These are phyloP conservation scores for Spiraea crenata DNA, from an alignment of 331 rosid genomes.

Conservation along the genomic window DNA sequence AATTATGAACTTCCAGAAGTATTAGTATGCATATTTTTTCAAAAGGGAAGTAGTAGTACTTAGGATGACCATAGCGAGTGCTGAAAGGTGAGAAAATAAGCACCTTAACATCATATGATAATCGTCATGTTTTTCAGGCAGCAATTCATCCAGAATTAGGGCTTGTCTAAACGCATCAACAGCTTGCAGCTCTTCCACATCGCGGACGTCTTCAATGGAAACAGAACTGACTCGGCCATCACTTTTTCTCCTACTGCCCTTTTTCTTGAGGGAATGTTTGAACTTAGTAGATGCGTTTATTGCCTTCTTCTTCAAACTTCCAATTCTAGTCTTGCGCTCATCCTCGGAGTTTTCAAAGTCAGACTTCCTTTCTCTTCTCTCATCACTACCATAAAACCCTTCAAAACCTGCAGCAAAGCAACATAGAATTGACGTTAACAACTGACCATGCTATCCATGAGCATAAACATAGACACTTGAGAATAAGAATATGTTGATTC, in stretches of 20 bases:
- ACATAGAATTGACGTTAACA: conserved; percentile 7
- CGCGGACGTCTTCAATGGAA: conserved; percentile 92
- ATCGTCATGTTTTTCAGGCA: conserved; percentile 78
- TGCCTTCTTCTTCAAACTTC: conserved; percentile 91
- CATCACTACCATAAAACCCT: conserved; percentile 94
- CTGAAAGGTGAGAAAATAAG: conserved; percentile 5
- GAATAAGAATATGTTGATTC: not conserved
- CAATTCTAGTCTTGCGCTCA: conserved; percentile 85
- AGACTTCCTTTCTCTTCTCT: conserved; percentile 81
- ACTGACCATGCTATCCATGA: not conserved
- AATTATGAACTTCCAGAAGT: not conserved
- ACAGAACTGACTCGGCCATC: conserved; percentile 97
- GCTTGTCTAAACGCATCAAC: conserved; percentile 82
- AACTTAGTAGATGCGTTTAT: conserved; percentile 85
- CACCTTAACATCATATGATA: conserved; percentile 94
- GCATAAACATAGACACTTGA: not conserved
- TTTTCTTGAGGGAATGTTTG: conserved; percentile 86
- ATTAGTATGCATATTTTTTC: not conserved
- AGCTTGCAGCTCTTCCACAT: conserved; percentile 77
- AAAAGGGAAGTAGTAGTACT: too few species aligned
- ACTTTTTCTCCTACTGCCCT: conserved; percentile 73
- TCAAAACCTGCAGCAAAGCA: conserved; percentile 65
- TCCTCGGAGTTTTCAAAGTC: conserved; percentile 96
- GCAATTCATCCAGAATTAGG: conserved; percentile 73
- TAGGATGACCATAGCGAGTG: not conserved